These are phyloP conservation scores for Patellaria atrata DNA, from an alignment of 495 filamentous ascomycete genomes.

Conservation along the genomic window DNA sequence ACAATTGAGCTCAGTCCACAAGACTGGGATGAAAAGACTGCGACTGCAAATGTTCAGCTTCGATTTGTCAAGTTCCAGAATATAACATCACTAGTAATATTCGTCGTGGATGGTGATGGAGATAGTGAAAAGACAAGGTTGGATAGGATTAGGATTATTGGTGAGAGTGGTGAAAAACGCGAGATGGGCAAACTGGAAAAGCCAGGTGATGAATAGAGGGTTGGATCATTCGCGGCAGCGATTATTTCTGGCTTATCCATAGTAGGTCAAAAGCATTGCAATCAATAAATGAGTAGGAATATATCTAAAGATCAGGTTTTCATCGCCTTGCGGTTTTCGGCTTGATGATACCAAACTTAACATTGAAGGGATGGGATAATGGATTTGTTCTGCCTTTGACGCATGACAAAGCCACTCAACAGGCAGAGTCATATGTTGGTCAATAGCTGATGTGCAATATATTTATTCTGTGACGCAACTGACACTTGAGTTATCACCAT, in stretches of 20 bases:
- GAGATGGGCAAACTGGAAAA: slow-evolving; percentile 93
- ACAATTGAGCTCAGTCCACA: slow-evolving; percentile 50
- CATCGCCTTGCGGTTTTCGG: too few relatives aligned
- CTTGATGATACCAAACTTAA: too few relatives aligned
- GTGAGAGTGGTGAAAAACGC: slow-evolving; percentile 84
- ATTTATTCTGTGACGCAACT: slow-evolving; percentile 44
- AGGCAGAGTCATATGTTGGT: not conserved
- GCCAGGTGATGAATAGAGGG: slow-evolving; percentile 71
- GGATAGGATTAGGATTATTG: slow-evolving; percentile 73
- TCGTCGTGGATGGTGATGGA: slow-evolving; percentile 79
- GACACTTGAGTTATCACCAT: slow-evolving; percentile 42
- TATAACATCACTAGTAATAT: slow-evolving; percentile 69
- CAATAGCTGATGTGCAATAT: slow-evolving; percentile 51
- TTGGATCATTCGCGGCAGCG: too few relatives aligned
- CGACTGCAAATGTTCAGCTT: slow-evolving; percentile 67
- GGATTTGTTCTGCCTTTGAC: slow-evolving; percentile 18
- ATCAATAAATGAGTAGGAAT: too few relatives aligned
- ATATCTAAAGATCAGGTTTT: too few relatives aligned
- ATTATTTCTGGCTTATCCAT: too few relatives aligned
- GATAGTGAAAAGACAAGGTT: slow-evolving; percentile 74
- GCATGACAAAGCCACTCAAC: slow-evolving; percentile 25
- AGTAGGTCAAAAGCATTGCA: too few relatives aligned
- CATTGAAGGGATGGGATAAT: slow-evolving; percentile 2
- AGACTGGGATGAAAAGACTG: slow-evolving; percentile 77
- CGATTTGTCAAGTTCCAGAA: slow-evolving; percentile 98